Evolutionary conservation across 2,329 filamentous ascomycete species (phyloP), one percentile per base, ranked within the genome.

Genomic region (Sporothrix dimorphospora): DNA sequence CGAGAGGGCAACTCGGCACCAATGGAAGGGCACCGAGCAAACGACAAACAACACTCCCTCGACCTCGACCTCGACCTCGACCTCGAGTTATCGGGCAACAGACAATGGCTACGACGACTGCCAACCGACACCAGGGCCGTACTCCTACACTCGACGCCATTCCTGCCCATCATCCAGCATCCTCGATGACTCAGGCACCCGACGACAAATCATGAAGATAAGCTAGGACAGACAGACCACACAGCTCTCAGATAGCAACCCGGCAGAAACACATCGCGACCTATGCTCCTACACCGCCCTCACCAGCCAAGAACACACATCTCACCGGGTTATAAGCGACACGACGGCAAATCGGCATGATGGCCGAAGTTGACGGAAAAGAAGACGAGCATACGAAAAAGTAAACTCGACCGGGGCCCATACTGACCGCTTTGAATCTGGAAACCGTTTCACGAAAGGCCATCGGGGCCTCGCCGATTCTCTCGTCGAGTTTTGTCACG

Each of bases 341-440:
- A 61, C n/a, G 55, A 61, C 55, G 55, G 55, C 55, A 59, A n/a
- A n/a, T 34, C 16, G 55, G 30, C 30, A 57, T 12, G 30, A n/a
- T 38, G 55, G 8, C 59, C 59, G 59, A 40, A 16, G 55, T 16
- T 19, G 51, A 38, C 55, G 34, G 55, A 38, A 9, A 40, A 16
- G 19, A 21, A 21, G 19, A 61, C 16, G 19, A 5, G 19, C 19
- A 61, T 14, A 19, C 30, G 30, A 19, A 34, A 19, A 34, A 19
- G n/a, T 19, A 34, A 2, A 30, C 27, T 14, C 30, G 30, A 34
- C 30, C 30, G 30, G 53, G 27, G 53, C 27, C 53, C 27, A 14
- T 34, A 27, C 53, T 27, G 53, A 57, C 12, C 24, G 27, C 27
- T 14, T 3, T 14, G 27, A 19, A 16, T 34, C n/a, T n/a, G n/a